Evolutionary conservation across 192 early-diverging fungal species (phyloP).

Genomic region (Pilaira anomala): DNA sequence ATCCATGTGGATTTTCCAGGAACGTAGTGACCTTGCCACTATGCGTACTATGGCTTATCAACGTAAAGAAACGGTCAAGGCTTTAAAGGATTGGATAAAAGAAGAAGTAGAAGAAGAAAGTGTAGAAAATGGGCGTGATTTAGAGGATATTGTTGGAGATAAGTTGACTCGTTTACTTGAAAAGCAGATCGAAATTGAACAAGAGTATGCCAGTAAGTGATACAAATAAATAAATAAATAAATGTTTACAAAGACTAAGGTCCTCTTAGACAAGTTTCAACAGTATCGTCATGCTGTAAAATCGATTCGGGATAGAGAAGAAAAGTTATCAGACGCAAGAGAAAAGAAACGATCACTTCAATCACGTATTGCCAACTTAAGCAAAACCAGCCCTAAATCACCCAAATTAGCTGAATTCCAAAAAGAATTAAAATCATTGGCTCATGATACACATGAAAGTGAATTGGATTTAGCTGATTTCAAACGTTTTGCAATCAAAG

Average conservation of each 20-base stretch:
- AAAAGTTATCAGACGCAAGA: slow-evolving; percentile 25
- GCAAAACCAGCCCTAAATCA: slow-evolving; percentile 22
- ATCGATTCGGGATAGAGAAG: slow-evolving; percentile 33
- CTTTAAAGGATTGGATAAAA: slow-evolving; percentile 28
- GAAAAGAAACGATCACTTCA: slow-evolving; percentile 34
- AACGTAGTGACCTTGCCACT: slow-evolving; percentile 29
- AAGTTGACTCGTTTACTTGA: slow-evolving; percentile 30
- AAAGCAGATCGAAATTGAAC: slow-evolving; percentile 34
- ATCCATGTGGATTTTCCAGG: slow-evolving; percentile 35
- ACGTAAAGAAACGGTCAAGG: slow-evolving; percentile 28
- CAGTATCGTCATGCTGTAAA: slow-evolving; percentile 38
- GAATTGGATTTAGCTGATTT: slow-evolving; percentile 40
- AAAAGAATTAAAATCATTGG: slow-evolving; percentile 28
- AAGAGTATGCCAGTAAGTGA: slow-evolving; percentile 32
- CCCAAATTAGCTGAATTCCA: slow-evolving; percentile 35
- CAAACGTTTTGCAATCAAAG: slow-evolving; percentile 36
- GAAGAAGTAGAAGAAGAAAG: slow-evolving; percentile 29
- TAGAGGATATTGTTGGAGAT: slow-evolving; percentile 33
- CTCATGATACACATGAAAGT: slow-evolving; percentile 29
- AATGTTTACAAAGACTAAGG: no score
- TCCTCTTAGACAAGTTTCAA: slow-evolving; percentile 25
- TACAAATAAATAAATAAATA: no score
- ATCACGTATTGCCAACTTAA: slow-evolving; percentile 29
- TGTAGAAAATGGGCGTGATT: slow-evolving; percentile 10
- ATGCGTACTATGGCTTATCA: slow-evolving; percentile 34